Evolutionary conservation across 805 yeast species (phyloP), one percentile per base, ranked within the genome.

Genomic region (Yarrowia sp.): DNA sequence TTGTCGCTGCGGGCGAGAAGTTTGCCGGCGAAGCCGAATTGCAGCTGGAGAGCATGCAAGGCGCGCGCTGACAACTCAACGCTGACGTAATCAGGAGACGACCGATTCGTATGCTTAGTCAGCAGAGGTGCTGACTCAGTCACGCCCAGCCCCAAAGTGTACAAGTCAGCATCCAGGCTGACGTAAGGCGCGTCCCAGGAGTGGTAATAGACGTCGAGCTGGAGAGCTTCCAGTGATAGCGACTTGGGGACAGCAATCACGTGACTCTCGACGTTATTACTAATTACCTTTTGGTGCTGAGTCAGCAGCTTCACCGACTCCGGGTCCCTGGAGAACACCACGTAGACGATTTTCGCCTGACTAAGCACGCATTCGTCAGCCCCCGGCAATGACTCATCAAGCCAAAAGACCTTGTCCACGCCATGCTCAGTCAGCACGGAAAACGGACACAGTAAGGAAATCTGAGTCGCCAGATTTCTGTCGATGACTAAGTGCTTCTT

Each of bases 361-460:
- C 27, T 39, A 6, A 55, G 31, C 4, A 39, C 61, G 1, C 29
- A 36, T 7, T 7, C 12, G 19, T 39, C 47, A 29, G 27, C 19
- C 1, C 47, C 18, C 3, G 61, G 61, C 18, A 55, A 10, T 63
- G 42, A 66, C 63, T 51, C 42, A 3, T 12, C 36, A 21, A 83
- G 73, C 82, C 86, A 83, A 42, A 77, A 72, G 4, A 82, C 76
- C 53, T 74, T 75, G 31, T 75, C 76, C 53, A 86, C 80, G 59
- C 84, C 85, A 36, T 73, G 75, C 36, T 76, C 75, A 66, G 82
- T 82, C 29, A 86, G 75, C 7, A 72, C 69, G 61, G 81, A 78
- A 70, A 85, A 85, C 10, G 86, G 82, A 12, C 84, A 79, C 33
- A 85, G 72, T 35, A 75, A 75, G 68, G 87, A 83, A 62, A 86